Evolutionary conservation across 192 early-diverging fungal species (phyloP), one percentile per base, ranked within the genome.

Genomic region (Mortierella hygrophila): DNA sequence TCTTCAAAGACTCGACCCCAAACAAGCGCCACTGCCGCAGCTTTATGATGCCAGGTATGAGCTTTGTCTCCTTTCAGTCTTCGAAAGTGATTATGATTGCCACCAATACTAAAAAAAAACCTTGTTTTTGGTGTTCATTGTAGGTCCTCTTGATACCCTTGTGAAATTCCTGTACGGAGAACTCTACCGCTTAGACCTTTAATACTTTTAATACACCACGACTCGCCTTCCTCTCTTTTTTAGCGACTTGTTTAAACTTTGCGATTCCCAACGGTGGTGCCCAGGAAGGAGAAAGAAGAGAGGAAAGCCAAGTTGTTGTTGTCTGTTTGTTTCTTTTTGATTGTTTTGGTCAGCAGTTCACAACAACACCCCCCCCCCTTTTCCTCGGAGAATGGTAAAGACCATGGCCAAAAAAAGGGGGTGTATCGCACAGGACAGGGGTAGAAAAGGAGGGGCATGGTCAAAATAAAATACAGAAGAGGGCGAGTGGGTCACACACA

Each of bases 131-230:
- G 60, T n/a, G 4, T 1, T 2, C 0, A 15, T 70, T 13, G 4
- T 78, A 86, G 84, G 84, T n/a, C 84, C 84, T 13, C 68, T 86
- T 26, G 84, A 86, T 78, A 86, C 63, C 38, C 75, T 86, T 68
- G 79, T 86, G 21, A 75, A 86, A 23, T 76, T 81, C 7, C 65
- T 86, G 3, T 86, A 86, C 38, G 84, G 84, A 15, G 84, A 86
- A 16, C 76, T 86, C 32, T 86, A 29, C 54, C 57, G 84, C 68
- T 54, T 86, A 21, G 79, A 86, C 55, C 52, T 86, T 70, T 86
- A 86, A 35, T 37, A 44, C 32, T 4, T 78, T 49, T 46, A 46
- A 72, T 41, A 72, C 71, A 29, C 2, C 18, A 16, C 26, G n/a
- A 20, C 42, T 72, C 9, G 13, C 42, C 20, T 41, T 72, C 9